Conservation (phyloP, 306 rosid genomes). For the Hippophae tibetana region DNA sequence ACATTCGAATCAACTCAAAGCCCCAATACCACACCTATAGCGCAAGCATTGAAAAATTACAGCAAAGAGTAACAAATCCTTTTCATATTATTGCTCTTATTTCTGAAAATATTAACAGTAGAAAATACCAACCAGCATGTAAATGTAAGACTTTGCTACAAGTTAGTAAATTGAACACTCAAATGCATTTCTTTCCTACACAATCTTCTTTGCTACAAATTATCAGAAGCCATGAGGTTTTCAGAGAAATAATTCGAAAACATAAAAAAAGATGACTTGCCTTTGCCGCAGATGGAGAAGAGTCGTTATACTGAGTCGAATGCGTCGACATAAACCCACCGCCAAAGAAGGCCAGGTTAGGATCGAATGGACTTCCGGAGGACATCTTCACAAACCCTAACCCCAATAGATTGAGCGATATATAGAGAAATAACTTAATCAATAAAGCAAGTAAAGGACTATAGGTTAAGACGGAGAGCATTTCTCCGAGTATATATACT, state of each 20-base stretch:
- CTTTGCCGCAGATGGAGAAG: constrained; percentile 43
- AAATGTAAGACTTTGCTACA: no score
- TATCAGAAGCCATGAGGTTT: not conserved
- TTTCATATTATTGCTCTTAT: no score
- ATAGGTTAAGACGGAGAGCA: not conserved
- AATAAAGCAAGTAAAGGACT: no score
- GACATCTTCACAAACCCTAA: constrained; percentile 47
- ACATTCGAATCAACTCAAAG: not conserved
- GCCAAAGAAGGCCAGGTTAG: constrained; percentile 42
- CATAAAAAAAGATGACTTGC: constrained; percentile 26
- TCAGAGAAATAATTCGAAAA: constrained; percentile 8
- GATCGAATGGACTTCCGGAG: constrained; percentile 63
- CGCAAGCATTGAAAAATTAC: not conserved
- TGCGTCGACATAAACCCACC: constrained; percentile 60
- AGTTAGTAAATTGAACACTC: no score
- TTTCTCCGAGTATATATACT: no score
- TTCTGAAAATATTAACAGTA: no score
- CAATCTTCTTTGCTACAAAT: not conserved
- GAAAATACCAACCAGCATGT: no score
- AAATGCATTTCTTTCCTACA: not conserved
- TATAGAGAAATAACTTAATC: no score
- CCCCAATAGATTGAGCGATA: not conserved
- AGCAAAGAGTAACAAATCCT: no score
- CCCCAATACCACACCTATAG: not conserved
- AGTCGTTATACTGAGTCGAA: constrained; percentile 38